Conservation (phyloP, 306 rosid genomes). For the Neltuma alba region DNA sequence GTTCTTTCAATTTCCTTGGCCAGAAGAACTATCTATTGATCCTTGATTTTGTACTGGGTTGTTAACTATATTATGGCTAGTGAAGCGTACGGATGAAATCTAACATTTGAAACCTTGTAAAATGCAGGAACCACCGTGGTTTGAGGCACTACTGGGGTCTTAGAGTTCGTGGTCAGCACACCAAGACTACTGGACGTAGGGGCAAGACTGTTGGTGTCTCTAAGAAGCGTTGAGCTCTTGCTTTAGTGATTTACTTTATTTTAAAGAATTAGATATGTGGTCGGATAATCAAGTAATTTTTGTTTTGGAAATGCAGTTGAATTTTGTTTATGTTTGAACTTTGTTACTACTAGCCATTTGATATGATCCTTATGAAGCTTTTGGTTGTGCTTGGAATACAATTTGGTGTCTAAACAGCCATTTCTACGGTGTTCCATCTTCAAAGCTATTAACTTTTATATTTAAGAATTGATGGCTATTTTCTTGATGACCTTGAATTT, state of each 20-base stretch:
- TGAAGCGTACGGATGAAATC: constrained; percentile 9
- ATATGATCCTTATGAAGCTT: not conserved
- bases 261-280: constrained; percentile 24
- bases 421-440: not conserved
- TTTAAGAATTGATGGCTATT: not conserved
- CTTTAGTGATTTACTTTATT: constrained; percentile 13
- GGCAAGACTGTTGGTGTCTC: constrained; percentile 84
- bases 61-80: not conserved
- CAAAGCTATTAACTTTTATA: not conserved
- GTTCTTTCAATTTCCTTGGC: not conserved
- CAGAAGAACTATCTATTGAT: not conserved
- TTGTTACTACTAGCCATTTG: not conserved
- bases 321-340: constrained; percentile 1
- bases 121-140: constrained; percentile 18
- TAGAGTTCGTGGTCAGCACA: constrained; percentile 81
- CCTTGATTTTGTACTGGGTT: not conserved
- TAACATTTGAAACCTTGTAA: constrained; percentile 6
- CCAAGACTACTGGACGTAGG: constrained; percentile 75
- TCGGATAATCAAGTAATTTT: constrained; percentile 9
- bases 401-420: not conserved
- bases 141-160: constrained; percentile 61
- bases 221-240: constrained; percentile 52
- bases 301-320: constrained; percentile 21
- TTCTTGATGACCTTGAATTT: too few species aligned
- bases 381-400: not conserved